A percentile compares a stretch with the other conserved stretches of the same genome.
Evolutionary conservation across 2,329 filamentous ascomycete genomes (phyloP).

Genomic region (Monilinia laxa): DNA sequence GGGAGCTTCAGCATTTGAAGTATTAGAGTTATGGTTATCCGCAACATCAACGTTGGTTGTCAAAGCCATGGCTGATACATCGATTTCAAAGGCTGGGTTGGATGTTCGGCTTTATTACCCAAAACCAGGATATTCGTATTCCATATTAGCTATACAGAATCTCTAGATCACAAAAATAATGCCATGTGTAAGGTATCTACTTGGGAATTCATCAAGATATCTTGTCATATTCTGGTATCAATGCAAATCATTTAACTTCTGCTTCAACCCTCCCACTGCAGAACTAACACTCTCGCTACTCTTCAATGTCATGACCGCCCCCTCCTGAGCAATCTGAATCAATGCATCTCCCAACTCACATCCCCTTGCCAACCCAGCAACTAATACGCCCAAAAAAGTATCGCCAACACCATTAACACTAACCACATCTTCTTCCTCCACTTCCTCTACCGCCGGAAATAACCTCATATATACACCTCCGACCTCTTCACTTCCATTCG

Average conservation of each 20-base stretch:
- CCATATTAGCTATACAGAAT: not conserved
- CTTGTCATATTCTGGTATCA: not conserved
- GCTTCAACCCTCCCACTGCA: not conserved
- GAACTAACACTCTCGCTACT: conserved; percentile 62
- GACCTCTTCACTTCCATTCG: conserved; percentile 52
- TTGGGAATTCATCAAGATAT: not conserved
- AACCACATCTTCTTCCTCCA: conserved; percentile 69
- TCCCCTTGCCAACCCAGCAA: conserved; percentile 69
- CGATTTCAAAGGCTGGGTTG: no score
- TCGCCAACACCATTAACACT: conserved; percentile 96
- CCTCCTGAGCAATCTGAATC: conserved; percentile 77
- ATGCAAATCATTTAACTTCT: not conserved
- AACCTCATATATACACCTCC: conserved; percentile 82
- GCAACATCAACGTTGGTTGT: no score
- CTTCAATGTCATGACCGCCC: conserved; percentile 74
- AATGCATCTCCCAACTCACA: conserved; percentile 53
- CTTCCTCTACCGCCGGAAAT: conserved; percentile 59
- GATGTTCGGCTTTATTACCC: no score
- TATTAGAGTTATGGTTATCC: no score
- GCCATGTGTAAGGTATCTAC: not conserved
- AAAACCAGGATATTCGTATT: no score
- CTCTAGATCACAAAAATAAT: not conserved
- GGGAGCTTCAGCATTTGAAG: no score
- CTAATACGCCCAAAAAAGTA: conserved; percentile 81
- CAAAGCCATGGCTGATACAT: no score